phyloP scores from a whole-genome alignment of 2,329 filamentous ascomycete genomes.

The Xylaria sp. region DNA sequence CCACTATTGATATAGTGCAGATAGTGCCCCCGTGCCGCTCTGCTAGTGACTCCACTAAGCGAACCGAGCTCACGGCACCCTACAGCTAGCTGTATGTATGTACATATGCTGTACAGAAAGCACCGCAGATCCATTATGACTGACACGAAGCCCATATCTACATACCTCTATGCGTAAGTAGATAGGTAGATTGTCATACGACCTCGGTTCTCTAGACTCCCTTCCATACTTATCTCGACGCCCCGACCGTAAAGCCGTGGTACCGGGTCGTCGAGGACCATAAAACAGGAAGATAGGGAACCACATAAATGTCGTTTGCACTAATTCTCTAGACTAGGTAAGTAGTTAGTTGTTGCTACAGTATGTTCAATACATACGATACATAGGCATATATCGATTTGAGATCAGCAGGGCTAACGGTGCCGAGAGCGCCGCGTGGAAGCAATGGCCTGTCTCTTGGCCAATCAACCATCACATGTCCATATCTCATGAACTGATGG shows the following conservation, averaged over 20 bases:
- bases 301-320: too few relatives aligned
- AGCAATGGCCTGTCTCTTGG: conserved; percentile 1
- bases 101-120: conserved; percentile 11
- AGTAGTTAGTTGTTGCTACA: too few relatives aligned
- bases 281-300: neutral
- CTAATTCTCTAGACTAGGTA: too few relatives aligned
- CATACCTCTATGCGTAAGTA: too few relatives aligned
- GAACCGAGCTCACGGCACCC: conserved; percentile 7
- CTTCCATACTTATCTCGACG: neutral
- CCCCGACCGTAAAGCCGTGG: neutral
- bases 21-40: neutral
- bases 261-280: neutral
- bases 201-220: neutral
- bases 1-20: neutral
- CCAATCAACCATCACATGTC: conserved; percentile 34
- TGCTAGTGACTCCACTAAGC: conserved; percentile 4
- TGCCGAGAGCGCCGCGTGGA: conserved; percentile 18
- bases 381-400: conserved; percentile 3
- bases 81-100: neutral
- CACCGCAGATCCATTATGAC: neutral
- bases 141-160: neutral
- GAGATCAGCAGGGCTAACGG: conserved; percentile 16
- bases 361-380: too few relatives aligned
- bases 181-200: neutral
- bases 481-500: conserved; percentile 20